These are phyloP conservation scores for Eleusine indica DNA, from an alignment of 176 grass and related monocot genomes.

Conservation along the genomic window DNA sequence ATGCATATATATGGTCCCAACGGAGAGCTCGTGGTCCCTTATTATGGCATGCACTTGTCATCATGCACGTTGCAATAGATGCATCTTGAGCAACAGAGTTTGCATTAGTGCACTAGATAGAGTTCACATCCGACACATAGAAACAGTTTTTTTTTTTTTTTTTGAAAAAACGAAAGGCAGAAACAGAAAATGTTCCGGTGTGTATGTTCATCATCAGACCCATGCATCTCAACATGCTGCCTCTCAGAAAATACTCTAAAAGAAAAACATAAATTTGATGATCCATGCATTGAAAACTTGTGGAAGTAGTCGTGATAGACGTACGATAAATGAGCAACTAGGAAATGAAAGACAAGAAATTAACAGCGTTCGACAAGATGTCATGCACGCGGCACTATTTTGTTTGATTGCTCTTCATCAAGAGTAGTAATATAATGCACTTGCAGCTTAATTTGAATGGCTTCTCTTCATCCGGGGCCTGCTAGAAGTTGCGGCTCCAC, in stretches of 20 bases:
- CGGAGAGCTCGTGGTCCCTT: too few relatives aligned
- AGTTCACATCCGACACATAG: too few relatives aligned
- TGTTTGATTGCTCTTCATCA: constrained; percentile 10
- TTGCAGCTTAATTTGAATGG: not conserved
- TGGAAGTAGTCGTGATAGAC: not conserved
- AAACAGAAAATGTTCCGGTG: too few relatives aligned
- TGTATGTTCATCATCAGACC: too few relatives aligned
- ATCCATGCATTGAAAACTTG: not conserved
- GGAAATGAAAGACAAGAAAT: constrained; percentile 23
- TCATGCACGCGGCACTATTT: not conserved
- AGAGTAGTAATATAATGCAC: not conserved
- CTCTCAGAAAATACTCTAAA: too few relatives aligned
- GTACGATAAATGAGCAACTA: not conserved
- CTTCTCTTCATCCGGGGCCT: not conserved
- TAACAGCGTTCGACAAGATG: constrained; percentile 2
- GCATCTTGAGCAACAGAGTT: too few relatives aligned
- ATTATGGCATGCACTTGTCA: too few relatives aligned
- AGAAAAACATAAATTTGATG: not conserved
- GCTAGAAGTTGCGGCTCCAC: constrained; percentile 55
- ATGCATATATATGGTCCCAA: not conserved
- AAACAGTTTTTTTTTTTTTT: too few relatives aligned
- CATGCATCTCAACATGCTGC: too few relatives aligned
- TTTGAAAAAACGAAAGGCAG: too few relatives aligned
- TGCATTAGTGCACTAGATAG: too few relatives aligned
- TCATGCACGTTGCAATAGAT: too few relatives aligned